Evolutionary conservation across 345 rosid species (phyloP).

Genomic region (Populus euphratica): DNA sequence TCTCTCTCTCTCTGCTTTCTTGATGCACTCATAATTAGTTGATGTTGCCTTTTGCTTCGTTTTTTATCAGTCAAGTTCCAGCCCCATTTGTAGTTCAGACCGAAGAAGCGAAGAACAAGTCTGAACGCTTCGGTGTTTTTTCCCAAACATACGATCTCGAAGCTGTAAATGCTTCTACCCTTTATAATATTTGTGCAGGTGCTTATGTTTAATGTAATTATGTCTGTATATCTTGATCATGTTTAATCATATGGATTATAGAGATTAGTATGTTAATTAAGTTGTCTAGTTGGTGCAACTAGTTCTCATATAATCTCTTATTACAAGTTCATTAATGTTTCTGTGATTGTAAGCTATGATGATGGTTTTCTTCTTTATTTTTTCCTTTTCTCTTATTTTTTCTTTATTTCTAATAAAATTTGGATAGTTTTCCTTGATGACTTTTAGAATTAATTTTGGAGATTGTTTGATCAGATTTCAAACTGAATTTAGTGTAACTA

Average conservation of each 20-base stretch:
- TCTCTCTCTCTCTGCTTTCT: not conserved
- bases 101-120: slow-evolving; percentile 38
- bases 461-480: not conserved
- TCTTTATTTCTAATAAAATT: not conserved
- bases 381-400: too few species aligned
- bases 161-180: slow-evolving; percentile 49
- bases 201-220: not conserved
- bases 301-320: not conserved
- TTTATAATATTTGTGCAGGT: not conserved
- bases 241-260: not conserved
- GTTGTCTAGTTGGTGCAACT: not conserved
- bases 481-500: too few species aligned
- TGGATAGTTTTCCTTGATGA: not conserved
- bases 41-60: not conserved
- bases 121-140: slow-evolving; percentile 86
- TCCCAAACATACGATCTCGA: slow-evolving; percentile 90
- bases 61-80: slow-evolving; percentile 38
- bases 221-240: not conserved
- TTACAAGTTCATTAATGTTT: too few species aligned
- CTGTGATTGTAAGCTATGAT: not conserved
- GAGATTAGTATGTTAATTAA: too few species aligned
- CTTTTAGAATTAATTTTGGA: not conserved
- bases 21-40: not conserved
- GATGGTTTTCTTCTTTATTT: not conserved
- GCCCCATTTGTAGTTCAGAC: slow-evolving; percentile 53